phyloP scores from a whole-genome alignment of 306 rosid genomes.

The Cicer yamashitae region DNA sequence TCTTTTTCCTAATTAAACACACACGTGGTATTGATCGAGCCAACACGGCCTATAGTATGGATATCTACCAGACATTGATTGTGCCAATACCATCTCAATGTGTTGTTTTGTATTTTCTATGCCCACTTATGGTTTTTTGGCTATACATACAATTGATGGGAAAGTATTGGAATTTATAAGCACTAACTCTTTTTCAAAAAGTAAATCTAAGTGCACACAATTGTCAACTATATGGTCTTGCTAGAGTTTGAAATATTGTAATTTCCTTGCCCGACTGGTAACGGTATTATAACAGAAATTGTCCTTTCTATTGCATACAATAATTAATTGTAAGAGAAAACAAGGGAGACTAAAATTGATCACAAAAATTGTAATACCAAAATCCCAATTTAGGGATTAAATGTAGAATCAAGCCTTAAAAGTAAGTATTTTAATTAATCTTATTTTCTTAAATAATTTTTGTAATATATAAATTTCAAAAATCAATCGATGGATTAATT shows the following conservation, averaged over 20 bases:
- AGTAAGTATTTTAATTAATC: too few relatives aligned
- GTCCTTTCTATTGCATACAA: slow-evolving; percentile 6
- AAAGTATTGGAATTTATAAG: slow-evolving; percentile 15
- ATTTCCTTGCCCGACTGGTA: slow-evolving; percentile 1
- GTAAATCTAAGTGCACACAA: slow-evolving; percentile 37
- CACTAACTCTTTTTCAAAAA: slow-evolving; percentile 13
- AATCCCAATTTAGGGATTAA: too few relatives aligned
- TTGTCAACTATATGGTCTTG: neutral
- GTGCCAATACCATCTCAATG: slow-evolving; percentile 44
- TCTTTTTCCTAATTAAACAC: neutral
- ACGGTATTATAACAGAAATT: neutral
- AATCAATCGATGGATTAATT: too few relatives aligned
- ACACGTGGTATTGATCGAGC: slow-evolving; percentile 43
- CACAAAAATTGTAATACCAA: too few relatives aligned
- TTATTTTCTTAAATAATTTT: too few relatives aligned
- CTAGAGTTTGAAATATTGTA: neutral
- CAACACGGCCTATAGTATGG: slow-evolving; percentile 47
- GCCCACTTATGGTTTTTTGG: slow-evolving; percentile 49
- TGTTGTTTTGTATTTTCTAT: slow-evolving; percentile 41
- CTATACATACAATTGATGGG: slow-evolving; percentile 36
- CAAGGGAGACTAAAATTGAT: too few relatives aligned
- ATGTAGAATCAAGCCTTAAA: too few relatives aligned
- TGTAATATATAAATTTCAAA: too few relatives aligned
- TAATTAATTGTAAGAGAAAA: too few relatives aligned
- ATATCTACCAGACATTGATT: slow-evolving; percentile 58